A percentile compares a stretch with the other conserved stretches of the same genome.
These are phyloP conservation scores for Litchi chinensis DNA, from an alignment of 345 rosid species.

Conservation along the genomic window DNA sequence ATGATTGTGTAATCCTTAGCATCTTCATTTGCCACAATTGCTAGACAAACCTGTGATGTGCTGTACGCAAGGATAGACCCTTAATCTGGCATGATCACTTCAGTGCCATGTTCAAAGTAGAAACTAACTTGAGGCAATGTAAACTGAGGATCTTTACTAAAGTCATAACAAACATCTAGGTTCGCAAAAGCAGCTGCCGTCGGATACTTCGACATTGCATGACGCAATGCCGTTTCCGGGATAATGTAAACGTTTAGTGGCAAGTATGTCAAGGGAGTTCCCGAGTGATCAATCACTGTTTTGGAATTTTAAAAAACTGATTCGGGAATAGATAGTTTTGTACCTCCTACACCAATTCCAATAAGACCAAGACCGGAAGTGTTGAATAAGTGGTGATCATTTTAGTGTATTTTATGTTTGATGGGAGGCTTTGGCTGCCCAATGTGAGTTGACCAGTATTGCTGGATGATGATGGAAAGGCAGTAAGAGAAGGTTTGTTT, in stretches of 20 bases:
- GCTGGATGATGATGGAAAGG: constrained; percentile 65
- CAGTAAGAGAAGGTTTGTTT: constrained; percentile 77
- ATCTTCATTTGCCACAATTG: constrained; percentile 65
- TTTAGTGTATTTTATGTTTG: constrained; percentile 57
- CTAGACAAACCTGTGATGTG: constrained; percentile 72
- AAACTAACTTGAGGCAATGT: constrained; percentile 54
- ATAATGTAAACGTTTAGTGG: constrained; percentile 69
- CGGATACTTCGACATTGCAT: constrained; percentile 59
- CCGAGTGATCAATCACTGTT: constrained; percentile 69
- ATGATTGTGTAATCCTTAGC: constrained; percentile 47
- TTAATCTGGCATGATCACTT: constrained; percentile 35
- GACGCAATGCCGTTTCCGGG: constrained; percentile 43
- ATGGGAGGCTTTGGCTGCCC: constrained; percentile 45
- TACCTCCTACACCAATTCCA: constrained; percentile 58
- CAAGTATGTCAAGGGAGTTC: constrained; percentile 76
- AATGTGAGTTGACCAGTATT: constrained; percentile 73
- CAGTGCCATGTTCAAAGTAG: constrained; percentile 44
- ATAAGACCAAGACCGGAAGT: constrained; percentile 57
- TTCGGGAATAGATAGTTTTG: constrained; percentile 44
- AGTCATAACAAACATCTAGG: constrained; percentile 31
- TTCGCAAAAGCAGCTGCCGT: constrained; percentile 47
- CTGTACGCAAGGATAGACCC: constrained; percentile 43
- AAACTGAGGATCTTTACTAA: constrained; percentile 12
- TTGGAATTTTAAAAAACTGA: constrained; percentile 55
- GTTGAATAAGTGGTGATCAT: constrained; percentile 28